Conservation (phyloP, 2,329 filamentous ascomycete species). For the Aspergillus arachidicola region DNA sequence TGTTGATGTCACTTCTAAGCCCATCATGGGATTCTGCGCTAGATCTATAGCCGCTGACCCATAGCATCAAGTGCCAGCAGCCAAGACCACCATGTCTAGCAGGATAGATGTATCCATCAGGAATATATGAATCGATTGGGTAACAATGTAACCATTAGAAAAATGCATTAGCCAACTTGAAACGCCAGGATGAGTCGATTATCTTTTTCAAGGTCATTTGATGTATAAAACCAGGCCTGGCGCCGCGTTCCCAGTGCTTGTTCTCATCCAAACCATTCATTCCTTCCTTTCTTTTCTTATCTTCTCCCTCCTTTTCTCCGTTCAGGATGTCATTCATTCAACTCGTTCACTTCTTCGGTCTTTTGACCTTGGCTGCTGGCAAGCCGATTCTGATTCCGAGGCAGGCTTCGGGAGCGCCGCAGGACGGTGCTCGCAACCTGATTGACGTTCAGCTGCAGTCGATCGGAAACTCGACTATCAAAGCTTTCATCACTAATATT, state of each 20-base stretch:
- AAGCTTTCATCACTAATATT: conserved; percentile 16
- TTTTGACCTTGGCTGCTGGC: conserved; percentile 21
- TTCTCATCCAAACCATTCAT: neutral
- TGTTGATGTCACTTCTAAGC: neutral
- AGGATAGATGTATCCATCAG: neutral
- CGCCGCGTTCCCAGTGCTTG: neutral
- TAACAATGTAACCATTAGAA: neutral
- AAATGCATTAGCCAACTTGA: neutral
- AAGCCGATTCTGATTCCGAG: conserved; percentile 20
- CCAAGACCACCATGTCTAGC: neutral
- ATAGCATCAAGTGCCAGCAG: neutral
- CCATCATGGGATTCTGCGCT: neutral
- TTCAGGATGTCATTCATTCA: conserved; percentile 17
- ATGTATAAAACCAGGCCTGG: neutral
- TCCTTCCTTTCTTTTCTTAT: conserved; percentile 9
- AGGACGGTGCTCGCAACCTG: conserved; percentile 11
- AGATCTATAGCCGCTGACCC: conserved; percentile 1
- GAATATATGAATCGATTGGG: neutral
- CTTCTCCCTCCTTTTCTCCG: neutral
- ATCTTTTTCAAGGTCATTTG: neutral
- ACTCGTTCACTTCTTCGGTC: conserved; percentile 16
- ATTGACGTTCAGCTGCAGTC: conserved; percentile 14
- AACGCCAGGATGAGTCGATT: neutral
- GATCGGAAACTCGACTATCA: conserved; percentile 17
- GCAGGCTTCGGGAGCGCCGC: conserved; percentile 15